Evolutionary conservation across 2,329 filamentous ascomycete genomes (phyloP), one percentile per base, ranked within the genome.

Genomic region (Metarhizium guizhouense): DNA sequence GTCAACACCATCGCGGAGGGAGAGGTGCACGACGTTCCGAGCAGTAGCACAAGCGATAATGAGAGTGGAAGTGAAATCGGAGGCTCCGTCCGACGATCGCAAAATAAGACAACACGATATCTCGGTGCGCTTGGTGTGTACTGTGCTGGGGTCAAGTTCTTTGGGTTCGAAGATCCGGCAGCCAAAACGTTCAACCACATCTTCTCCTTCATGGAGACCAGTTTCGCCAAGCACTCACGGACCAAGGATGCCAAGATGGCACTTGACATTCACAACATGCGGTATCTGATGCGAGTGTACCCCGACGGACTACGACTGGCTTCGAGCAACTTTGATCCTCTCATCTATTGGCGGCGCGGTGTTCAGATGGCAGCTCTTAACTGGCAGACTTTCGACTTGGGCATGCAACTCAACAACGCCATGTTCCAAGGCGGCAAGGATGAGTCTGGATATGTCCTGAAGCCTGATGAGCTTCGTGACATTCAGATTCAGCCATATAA

Each of bases 311-410:
- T 84, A 63, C 87, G 94, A 32, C 78, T 97, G 56, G 84, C 83
- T 38, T 97, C 94, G 0, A 90, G 87, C 63, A 99, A 99, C 72
- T 97, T 96, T 66, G 91, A 96, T 65, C 94, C 94, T 1, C 81
- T 96, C 60, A 85, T 87, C 59, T 95, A 94, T 68, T 99, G 94
- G 94, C 86, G 93, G 53, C 86, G 90, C 47, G 94, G 94, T 36
- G 94, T 96, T 18, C 94, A 99, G 72, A 97, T 99, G 93, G 91
- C 88, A 14, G 94, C 94, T 0, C 78, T 97, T 59, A 99, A 99
- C 72, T 97, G 94, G 93, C 94, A 99, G 72, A 97, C 92, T 0
- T 96, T 95, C 66, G 94, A 97, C 67, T 79, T 95, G 18, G 90
- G 92, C 49, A 94, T 96, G 82, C 93, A 97, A 68, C 81, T 97